These are phyloP conservation scores for Funneliformis mosseae DNA, from an alignment of 192 early-diverging fungal genomes.

Conservation along the genomic window DNA sequence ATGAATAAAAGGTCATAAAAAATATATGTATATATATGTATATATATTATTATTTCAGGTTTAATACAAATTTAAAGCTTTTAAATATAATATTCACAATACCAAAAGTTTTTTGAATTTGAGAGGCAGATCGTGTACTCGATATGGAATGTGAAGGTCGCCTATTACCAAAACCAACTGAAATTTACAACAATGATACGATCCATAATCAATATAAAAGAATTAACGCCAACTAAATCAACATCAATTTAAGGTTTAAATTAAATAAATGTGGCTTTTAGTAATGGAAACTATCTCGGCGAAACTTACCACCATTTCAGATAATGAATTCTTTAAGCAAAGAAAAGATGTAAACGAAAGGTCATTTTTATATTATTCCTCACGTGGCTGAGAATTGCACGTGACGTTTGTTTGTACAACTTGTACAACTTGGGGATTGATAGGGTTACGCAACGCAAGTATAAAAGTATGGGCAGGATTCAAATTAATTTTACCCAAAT, in stretches of 20 bases:
- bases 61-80: not conserved
- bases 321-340: not conserved
- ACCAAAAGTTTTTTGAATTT: conserved; percentile 94
- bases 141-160: conserved; percentile 94
- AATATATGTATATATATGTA: not conserved
- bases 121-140: conserved; percentile 81
- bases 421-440: no score
- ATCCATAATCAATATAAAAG: no score
- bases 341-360: no score
- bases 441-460: no score
- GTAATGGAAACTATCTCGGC: no score
- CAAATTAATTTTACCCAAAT: no score
- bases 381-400: no score
- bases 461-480: no score
- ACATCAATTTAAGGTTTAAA: no score
- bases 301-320: not conserved
- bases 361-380: no score
- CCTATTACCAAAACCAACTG: conserved; percentile 87
- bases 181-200: conserved; percentile 21
- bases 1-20: not conserved
- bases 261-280: no score
- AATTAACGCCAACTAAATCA: not conserved
- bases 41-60: not conserved
- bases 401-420: no score
- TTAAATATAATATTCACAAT: conserved; percentile 24